A percentile compares a stretch with the other conserved stretches of the same genome.
phyloP scores from a whole-genome alignment of 495 filamentous ascomycete species.

The Beverwykella pulmonaria region DNA sequence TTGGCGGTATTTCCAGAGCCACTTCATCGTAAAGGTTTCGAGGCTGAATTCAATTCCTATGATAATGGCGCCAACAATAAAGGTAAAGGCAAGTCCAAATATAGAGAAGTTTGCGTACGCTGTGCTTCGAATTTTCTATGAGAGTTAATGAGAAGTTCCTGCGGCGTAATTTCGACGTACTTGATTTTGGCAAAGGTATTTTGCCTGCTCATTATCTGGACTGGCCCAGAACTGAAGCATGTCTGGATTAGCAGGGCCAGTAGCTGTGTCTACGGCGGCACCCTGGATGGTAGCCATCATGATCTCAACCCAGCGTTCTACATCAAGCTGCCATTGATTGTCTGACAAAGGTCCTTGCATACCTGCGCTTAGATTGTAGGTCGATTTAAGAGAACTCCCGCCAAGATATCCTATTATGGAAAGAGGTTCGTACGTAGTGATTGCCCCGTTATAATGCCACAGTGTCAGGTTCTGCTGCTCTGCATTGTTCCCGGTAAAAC shows the following conservation, averaged over 20 bases:
- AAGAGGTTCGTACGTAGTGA: not conserved
- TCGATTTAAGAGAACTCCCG: not conserved
- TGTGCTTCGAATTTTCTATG: constrained; percentile 24
- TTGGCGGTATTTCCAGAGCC: not conserved
- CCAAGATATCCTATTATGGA: not conserved
- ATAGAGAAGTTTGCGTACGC: constrained; percentile 20
- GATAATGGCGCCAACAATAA: constrained; percentile 16
- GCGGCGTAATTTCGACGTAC: constrained; percentile 4
- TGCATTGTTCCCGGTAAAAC: no score
- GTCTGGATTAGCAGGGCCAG: not conserved
- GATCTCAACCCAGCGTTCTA: constrained; percentile 5
- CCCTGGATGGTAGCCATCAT: constrained; percentile 12
- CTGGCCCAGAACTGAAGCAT: not conserved
- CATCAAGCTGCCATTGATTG: constrained; percentile 31
- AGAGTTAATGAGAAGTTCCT: no score
- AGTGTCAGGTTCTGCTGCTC: no score
- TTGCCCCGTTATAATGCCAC: no score
- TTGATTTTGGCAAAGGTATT: not conserved
- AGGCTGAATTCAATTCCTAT: constrained; percentile 7
- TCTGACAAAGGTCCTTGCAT: not conserved
- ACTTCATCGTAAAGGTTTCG: not conserved
- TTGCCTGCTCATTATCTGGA: not conserved
- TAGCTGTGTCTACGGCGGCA: constrained; percentile 1
- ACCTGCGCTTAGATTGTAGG: not conserved
- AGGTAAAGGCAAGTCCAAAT: constrained; percentile 16